Percentiles rank a stretch among this genome's conserved stretches.
Evolutionary conservation across 306 rosid species (phyloP).

Genomic region (Luffa aegyptiaca): DNA sequence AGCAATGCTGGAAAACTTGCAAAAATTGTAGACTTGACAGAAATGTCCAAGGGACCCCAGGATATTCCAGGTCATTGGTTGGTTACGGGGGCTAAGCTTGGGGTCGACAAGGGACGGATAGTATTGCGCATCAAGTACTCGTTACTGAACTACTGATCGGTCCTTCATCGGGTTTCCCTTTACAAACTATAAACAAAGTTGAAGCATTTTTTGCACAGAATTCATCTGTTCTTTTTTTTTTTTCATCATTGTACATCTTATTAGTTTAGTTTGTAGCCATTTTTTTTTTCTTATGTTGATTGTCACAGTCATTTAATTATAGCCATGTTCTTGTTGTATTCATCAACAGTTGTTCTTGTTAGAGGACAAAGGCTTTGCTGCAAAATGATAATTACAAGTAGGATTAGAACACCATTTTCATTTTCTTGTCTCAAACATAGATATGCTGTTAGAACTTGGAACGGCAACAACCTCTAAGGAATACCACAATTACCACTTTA

Average conservation of each 20-base stretch:
- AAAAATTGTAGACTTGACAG: constrained; percentile 79
- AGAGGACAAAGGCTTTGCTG: neutral
- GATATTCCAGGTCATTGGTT: constrained; percentile 98
- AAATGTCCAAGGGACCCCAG: constrained; percentile 94
- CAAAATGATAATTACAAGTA: neutral
- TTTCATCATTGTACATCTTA: constrained; percentile 18
- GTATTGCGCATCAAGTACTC: constrained; percentile 78
- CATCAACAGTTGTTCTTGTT: neutral
- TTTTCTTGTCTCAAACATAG: neutral
- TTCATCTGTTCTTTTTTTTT: constrained; percentile 38
- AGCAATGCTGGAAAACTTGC: constrained; percentile 59
- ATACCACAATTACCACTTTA: neutral
- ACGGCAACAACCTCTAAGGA: neutral
- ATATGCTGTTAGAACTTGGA: neutral
- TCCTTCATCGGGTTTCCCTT: constrained; percentile 2
- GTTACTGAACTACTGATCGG: constrained; percentile 70
- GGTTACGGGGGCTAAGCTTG: constrained; percentile 98
- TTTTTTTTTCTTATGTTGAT: neutral
- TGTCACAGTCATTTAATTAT: constrained; percentile 7
- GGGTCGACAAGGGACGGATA: constrained; percentile 91
- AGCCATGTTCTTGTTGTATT: neutral
- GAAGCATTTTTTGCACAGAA: constrained; percentile 86
- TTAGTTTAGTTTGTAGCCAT: constrained; percentile 5
- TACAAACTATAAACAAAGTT: constrained; percentile 43
- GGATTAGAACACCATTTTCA: neutral